Percentiles rank a stretch among this genome's conserved stretches.
Evolutionary conservation across 2,329 filamentous ascomycete species (phyloP).

Genomic region (Microcyclospora tardicrescens): DNA sequence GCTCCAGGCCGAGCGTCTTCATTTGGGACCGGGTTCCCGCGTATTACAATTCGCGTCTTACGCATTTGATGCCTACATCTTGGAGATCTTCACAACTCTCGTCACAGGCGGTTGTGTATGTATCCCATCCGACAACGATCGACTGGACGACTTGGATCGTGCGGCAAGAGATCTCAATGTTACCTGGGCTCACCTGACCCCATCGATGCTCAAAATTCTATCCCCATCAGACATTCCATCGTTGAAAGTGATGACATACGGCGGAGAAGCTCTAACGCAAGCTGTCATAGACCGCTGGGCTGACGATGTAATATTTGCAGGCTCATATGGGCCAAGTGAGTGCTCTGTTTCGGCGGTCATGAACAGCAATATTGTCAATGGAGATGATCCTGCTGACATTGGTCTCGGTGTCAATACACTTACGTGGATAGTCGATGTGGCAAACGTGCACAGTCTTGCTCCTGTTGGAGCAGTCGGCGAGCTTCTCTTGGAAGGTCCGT

Average conservation of each 20-base stretch:
- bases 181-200: neutral
- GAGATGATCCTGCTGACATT: neutral
- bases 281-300: neutral
- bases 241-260: neutral
- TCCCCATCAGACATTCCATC: neutral
- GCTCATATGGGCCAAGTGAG: neutral
- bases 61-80: neutral
- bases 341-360: constrained; percentile 9
- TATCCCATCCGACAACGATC: neutral
- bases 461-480: constrained; percentile 66
- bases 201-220: neutral
- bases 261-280: neutral
- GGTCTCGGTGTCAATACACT: constrained; percentile 6
- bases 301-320: neutral
- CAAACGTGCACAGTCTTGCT: constrained; percentile 27
- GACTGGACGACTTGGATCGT: neutral
- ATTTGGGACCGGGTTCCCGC: neutral
- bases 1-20: neutral
- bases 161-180: neutral
- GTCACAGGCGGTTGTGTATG: neutral
- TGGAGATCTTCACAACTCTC: neutral
- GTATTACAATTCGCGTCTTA: neutral
- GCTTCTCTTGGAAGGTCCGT: constrained; percentile 73
- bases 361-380: constrained; percentile 7
- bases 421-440: neutral